Evolutionary conservation across 2,329 filamentous ascomycete genomes (phyloP).

Genomic region (Colletotrichum sp.): DNA sequence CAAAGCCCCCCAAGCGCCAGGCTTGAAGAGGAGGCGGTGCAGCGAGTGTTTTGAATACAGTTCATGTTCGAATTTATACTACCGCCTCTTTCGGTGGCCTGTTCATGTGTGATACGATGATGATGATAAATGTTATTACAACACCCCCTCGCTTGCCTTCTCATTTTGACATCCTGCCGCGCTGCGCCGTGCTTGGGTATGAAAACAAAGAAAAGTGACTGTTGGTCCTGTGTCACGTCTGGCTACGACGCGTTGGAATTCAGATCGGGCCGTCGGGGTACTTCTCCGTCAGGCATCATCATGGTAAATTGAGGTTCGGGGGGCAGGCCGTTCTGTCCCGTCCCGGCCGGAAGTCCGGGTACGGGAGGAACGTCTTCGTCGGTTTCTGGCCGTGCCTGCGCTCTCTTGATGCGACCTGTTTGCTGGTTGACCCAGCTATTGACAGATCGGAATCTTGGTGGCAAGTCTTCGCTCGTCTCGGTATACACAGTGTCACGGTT

Average conservation of each 20-base stretch:
- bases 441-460: slow-evolving; percentile 62
- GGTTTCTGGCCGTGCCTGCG: slow-evolving; percentile 41
- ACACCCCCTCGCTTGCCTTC: background rate
- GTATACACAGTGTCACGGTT: slow-evolving; percentile 59
- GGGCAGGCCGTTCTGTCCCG: slow-evolving; percentile 39
- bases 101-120: background rate
- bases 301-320: slow-evolving; percentile 52
- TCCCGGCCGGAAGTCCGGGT: slow-evolving; percentile 36
- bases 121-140: slow-evolving; percentile 7
- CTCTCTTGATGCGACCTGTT: slow-evolving; percentile 56
- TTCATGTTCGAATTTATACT: background rate
- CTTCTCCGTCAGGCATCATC: slow-evolving; percentile 57
- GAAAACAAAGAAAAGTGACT: slow-evolving; percentile 18
- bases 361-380: slow-evolving; percentile 41
- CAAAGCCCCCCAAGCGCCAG: slow-evolving; percentile 19
- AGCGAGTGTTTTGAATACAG: background rate
- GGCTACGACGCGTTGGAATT: background rate
- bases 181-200: slow-evolving; percentile 16
- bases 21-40: slow-evolving; percentile 18
- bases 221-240: background rate
- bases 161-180: background rate
- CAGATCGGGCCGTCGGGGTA: slow-evolving; percentile 45
- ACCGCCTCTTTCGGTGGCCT: background rate
- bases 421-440: slow-evolving; percentile 72
- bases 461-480: slow-evolving; percentile 55